Percentiles rank a stretch among this genome's conserved stretches.
phyloP scores from a whole-genome alignment of 371 early-diverging fungal species.

The Furculomyces boomerangus region DNA sequence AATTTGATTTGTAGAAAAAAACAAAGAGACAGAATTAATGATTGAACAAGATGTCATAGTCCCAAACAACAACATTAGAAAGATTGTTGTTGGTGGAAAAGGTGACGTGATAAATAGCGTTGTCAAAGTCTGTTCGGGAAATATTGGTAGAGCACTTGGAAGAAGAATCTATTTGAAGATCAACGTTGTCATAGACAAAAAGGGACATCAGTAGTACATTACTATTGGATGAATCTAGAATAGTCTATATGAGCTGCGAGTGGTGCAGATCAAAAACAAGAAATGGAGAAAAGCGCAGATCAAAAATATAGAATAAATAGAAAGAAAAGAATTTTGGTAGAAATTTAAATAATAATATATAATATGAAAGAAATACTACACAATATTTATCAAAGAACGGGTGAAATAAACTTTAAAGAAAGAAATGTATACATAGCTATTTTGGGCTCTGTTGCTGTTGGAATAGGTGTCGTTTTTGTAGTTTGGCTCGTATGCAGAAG shows the following conservation, averaged over 20 bases:
- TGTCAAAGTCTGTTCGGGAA: background rate
- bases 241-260: background rate
- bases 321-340: background rate
- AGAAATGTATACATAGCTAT: too few relatives aligned
- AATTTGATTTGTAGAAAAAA: too few relatives aligned
- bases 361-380: background rate
- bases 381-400: too few relatives aligned
- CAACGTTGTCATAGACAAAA: background rate
- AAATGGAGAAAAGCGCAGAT: background rate
- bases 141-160: background rate
- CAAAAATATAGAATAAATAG: background rate
- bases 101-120: constrained; percentile 14
- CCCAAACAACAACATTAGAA: constrained; percentile 7
- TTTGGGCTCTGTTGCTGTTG: too few relatives aligned
- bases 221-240: background rate
- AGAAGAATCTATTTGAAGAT: background rate
- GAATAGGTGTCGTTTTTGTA: too few relatives aligned
- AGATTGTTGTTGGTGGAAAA: constrained; percentile 20
- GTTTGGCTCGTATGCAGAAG: too few relatives aligned
- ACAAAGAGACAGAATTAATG: too few relatives aligned
- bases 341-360: background rate
- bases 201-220: background rate
- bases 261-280: background rate
- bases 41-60: constrained; percentile 15
- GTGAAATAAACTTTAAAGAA: too few relatives aligned